Conservation (phyloP, 345 rosid species). For the Brassica napus region Da-Ae NC_063436.1:16326501-16327000, state of each 20-base stretch:
- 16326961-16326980: conserved; percentile 37
- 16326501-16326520: too few relatives aligned
- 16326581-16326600: too few relatives aligned
- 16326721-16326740: too few relatives aligned
- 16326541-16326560: too few relatives aligned
- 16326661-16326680: not conserved
- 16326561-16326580: too few relatives aligned
- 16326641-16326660: not conserved
- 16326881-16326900: conserved; percentile 46
- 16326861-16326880: conserved; percentile 43
- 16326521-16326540: too few relatives aligned
- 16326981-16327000: conserved; percentile 62
- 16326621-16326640: too few relatives aligned
- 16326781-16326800: not conserved
- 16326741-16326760: not conserved
- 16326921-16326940: conserved; percentile 19
- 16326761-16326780: not conserved
- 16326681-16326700: not conserved
- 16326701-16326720: not conserved
- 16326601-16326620: too few relatives aligned
- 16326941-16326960: conserved; percentile 49
- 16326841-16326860: not conserved
- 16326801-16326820: not conserved
- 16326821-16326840: conserved; percentile 7
- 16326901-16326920: conserved; percentile 48